Base-by-base conservation (phyloP, 305 asterid species). In the Fraxinus dipetala region DNA sequence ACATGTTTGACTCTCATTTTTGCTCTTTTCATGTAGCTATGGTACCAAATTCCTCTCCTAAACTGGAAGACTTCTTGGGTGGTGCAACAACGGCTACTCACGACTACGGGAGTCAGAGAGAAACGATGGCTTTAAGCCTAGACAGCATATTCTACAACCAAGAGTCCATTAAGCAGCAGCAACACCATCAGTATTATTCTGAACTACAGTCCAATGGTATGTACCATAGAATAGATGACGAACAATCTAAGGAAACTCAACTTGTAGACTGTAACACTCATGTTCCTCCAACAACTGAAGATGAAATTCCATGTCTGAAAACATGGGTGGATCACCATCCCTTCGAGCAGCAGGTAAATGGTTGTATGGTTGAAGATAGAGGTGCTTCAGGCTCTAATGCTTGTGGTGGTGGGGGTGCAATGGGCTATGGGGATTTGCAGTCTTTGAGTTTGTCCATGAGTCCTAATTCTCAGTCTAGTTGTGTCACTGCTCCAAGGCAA, bases 21-120 rank as follows among this genome's bases (percentile, higher is more conserved):
- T 22, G 56, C 18, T 45, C 18, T 18, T 43, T 30, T 35, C 22
- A 1, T 76, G n/a, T n/a, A 87, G 93, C 75, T 56, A 85, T 88
- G 86, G 86, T 84, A 80, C 79, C 79, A 38, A 84, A 72, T 80
- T 84, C 93, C 1, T 85, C 92, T 0, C 97, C 98, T 6, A 94
- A 94, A 65, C 95, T 94, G 30, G 98, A 94, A 83, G 92, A 95
- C 51, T 95, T 93, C 87, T 75, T 93, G 3, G 96, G 97, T 7
- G 92, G 92, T 51, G 87, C 94, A 48, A 48, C 59, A 14, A 14
- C 14, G 59, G 59, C 59, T 85, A 81, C 18, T 91, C 78, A 89
- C 88, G 90, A 36, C 43, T 36, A 36, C 43, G 10, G 43, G 43
- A 36, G 43, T 36, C 10, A 36, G 10, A 36, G 89, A 43, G 92